Evolutionary conservation across 2,329 filamentous ascomycete species (phyloP), one percentile per base, ranked within the genome.

Genomic region (Metarhizium rileyi): DNA sequence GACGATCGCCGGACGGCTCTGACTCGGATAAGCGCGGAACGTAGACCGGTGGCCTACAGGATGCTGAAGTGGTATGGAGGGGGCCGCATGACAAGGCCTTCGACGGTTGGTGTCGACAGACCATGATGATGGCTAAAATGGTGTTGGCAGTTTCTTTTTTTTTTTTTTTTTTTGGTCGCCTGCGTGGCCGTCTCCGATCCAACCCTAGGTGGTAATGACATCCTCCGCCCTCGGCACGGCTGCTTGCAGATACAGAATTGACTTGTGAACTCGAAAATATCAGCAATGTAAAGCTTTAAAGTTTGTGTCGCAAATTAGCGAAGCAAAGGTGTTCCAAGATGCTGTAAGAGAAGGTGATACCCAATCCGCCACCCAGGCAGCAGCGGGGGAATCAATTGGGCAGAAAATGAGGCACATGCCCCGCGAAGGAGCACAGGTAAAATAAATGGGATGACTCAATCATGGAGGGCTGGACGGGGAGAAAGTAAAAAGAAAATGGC

Each of bases 291-390:
- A 33, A 14, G 10, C 12, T 12, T 25, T 14, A 14, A 42, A 9
- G 8, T 6, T 42, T 25, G 20, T 7, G 38, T 23, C 22, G 7
- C 16, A 16, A 12, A 22, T 7, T 23, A 12, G 30, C n/a, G 23
- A 47, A 30, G 47, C 41, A 20, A 44, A 26, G 1, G 23, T 30
- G 38, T 16, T 6, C 23, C 12, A 23, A 30, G 27, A 27, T 8
- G 28, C n/a, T 9, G 18, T 22, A 26, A 26, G 40, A 33, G 16
- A 25, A 43, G n/a, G 48, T 49, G 46, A 43, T 49, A 46, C 50
- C 50, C 50, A 41, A 52, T 46, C 27, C 47, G 50, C 47, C 50
- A 51, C 50, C 46, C 28, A 23, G 50, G 43, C 38, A 16, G 38
- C 18, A 20, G 7, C 16, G 41, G 43, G n/a, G 20, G 27, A 23